These are phyloP conservation scores for Vitis hybrid DNA, from an alignment of 177 flowering plant species.

Conservation along the genomic window DNA sequence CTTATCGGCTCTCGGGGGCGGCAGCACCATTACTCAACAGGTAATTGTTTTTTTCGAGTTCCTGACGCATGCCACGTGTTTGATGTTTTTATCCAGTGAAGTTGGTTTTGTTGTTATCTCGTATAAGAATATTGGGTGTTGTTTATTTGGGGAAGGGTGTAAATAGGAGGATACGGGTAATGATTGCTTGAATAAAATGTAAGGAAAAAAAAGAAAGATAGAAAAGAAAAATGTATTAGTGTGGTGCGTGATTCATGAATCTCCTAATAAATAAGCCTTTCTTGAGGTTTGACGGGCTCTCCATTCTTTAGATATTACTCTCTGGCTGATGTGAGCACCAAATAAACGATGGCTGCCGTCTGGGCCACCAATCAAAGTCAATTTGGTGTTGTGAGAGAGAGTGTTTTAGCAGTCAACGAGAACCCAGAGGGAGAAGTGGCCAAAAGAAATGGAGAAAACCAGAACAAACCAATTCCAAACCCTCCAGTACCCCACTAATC, in stretches of 20 bases:
- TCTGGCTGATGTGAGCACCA: slow-evolving; percentile 14
- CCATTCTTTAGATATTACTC: slow-evolving; percentile 1
- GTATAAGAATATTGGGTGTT: background rate
- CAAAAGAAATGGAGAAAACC: slow-evolving; percentile 17
- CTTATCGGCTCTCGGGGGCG: slow-evolving; percentile 41
- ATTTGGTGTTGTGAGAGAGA: slow-evolving; percentile 10
- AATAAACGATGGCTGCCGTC: slow-evolving; percentile 6
- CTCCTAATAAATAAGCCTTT: slow-evolving; percentile 10
- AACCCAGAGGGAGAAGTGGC: slow-evolving; percentile 3
- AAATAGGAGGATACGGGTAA: background rate
- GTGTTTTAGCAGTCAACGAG: slow-evolving; percentile 19
- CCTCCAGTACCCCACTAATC: slow-evolving; percentile 7
- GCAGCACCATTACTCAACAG: slow-evolving; percentile 58
- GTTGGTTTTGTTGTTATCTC: slow-evolving; percentile 3
- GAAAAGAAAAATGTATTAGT: background rate
- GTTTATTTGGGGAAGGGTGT: background rate
- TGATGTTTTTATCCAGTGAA: slow-evolving; percentile 16
- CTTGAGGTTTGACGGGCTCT: slow-evolving; percentile 14
- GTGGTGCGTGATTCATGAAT: slow-evolving; percentile 4
- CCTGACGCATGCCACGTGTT: slow-evolving; percentile 16
- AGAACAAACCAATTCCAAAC: slow-evolving; percentile 12
- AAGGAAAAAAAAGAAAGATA: background rate
- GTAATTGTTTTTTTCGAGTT: slow-evolving; percentile 10
- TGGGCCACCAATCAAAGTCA: slow-evolving; percentile 14
- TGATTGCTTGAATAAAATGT: background rate